Evolutionary conservation across 441 rosid genomes (phyloP).

Genomic region (Euphorbia celastroides): DNA sequence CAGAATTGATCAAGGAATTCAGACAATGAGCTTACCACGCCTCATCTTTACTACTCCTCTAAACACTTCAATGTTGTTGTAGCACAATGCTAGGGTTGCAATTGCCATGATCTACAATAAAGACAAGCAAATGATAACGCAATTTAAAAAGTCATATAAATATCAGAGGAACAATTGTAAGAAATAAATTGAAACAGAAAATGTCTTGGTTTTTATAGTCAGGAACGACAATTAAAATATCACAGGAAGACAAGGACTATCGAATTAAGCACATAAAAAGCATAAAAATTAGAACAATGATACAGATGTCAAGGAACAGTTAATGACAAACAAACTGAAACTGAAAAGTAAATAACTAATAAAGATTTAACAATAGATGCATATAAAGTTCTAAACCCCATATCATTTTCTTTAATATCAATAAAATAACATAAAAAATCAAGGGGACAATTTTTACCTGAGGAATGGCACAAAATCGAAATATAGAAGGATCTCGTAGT

Average conservation of each 20-base stretch:
- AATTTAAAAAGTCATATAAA: constrained; percentile 8
- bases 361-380: too few relatives aligned
- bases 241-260: too few relatives aligned
- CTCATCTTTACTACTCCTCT: constrained; percentile 90
- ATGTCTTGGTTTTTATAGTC: too few relatives aligned
- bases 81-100: constrained; percentile 89
- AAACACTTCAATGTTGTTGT: constrained; percentile 87
- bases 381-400: too few relatives aligned
- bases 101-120: constrained; percentile 79
- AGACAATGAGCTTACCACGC: constrained; percentile 59
- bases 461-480: constrained; percentile 88
- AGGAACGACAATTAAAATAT: too few relatives aligned
- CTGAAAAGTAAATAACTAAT: not conserved
- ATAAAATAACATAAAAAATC: not conserved
- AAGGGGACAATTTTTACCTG: constrained; percentile 40
- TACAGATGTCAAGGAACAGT: not conserved
- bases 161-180: not conserved
- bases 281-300: not conserved
- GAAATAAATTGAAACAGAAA: not conserved
- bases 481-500: constrained; percentile 56
- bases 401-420: not conserved
- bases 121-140: constrained; percentile 26
- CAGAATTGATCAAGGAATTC: constrained; percentile 15
- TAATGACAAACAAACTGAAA: not conserved
- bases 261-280: not conserved